These are phyloP conservation scores for Cyberlindnera mississippiensis DNA, from an alignment of 805 yeast species.

Conservation along the genomic window DNA sequence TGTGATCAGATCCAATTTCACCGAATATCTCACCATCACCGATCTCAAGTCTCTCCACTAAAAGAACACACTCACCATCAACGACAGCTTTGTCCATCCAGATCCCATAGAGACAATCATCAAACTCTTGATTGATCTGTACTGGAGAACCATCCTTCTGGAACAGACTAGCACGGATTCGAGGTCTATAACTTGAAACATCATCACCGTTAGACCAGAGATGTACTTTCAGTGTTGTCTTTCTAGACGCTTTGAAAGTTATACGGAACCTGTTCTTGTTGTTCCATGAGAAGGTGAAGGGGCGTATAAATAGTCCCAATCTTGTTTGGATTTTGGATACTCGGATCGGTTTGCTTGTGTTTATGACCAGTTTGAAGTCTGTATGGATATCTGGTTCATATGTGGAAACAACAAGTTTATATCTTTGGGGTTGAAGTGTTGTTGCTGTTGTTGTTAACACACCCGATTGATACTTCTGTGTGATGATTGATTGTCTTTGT, in stretches of 20 bases:
- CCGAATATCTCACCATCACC: slow-evolving; percentile 40
- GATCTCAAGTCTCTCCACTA: slow-evolving; percentile 47
- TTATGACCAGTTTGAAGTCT: slow-evolving; percentile 32
- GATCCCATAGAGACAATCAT: slow-evolving; percentile 41
- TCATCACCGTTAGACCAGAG: slow-evolving; percentile 11
- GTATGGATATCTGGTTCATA: slow-evolving; percentile 32
- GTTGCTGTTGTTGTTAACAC: slow-evolving; percentile 23
- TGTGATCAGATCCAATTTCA: slow-evolving; percentile 34
- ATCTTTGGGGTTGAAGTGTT: slow-evolving; percentile 32
- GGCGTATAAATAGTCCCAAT: slow-evolving; percentile 34
- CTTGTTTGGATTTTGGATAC: slow-evolving; percentile 25
- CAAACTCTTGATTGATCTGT: slow-evolving; percentile 37
- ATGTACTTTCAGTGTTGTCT: slow-evolving; percentile 23
- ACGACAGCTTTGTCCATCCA: slow-evolving; percentile 25
- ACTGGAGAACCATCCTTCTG: slow-evolving; percentile 29
- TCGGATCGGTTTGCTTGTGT: slow-evolving; percentile 20
- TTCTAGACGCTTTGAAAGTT: slow-evolving; percentile 21
- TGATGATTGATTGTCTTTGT: slow-evolving; percentile 30
- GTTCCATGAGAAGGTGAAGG: slow-evolving; percentile 35
- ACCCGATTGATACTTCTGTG: slow-evolving; percentile 34
- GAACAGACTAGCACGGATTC: slow-evolving; percentile 43
- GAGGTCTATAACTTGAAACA: slow-evolving; percentile 40
- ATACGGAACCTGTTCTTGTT: slow-evolving; percentile 37
- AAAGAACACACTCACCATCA: slow-evolving; percentile 31
- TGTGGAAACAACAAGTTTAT: slow-evolving; percentile 45